A percentile compares a stretch with the other conserved stretches of the same genome.
phyloP scores from a whole-genome alignment of 495 filamentous ascomycete species.

The Acidomyces sp. region DNA sequence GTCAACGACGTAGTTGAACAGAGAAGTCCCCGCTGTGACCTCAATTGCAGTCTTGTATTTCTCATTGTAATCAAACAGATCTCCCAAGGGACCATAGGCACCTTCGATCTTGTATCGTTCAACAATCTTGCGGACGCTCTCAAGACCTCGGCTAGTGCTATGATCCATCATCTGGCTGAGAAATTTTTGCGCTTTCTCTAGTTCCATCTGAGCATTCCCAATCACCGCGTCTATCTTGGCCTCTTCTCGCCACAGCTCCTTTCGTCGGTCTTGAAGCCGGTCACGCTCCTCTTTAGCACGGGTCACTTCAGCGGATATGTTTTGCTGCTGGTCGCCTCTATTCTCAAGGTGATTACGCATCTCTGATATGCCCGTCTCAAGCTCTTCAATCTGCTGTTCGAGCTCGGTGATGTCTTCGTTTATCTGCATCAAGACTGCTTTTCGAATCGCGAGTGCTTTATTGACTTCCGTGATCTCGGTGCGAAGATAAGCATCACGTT shows the following conservation, averaged over 20 bases:
- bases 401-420: constrained; percentile 72
- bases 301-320: constrained; percentile 57
- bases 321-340: constrained; percentile 57
- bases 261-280: constrained; percentile 71
- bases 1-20: constrained; percentile 96
- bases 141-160: constrained; percentile 69
- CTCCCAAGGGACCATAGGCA: constrained; percentile 85
- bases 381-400: constrained; percentile 51
- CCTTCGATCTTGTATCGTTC: constrained; percentile 62
- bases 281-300: constrained; percentile 70
- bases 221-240: constrained; percentile 68
- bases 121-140: constrained; percentile 67
- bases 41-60: constrained; percentile 81
- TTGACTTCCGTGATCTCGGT: constrained; percentile 73
- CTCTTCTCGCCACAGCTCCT: constrained; percentile 82
- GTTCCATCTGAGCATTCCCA: constrained; percentile 57
- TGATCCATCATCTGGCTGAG: constrained; percentile 81
- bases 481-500: constrained; percentile 73
- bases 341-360: constrained; percentile 65
- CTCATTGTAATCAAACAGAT: constrained; percentile 76
- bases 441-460: constrained; percentile 58
- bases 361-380: constrained; percentile 59
- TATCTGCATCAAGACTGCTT: constrained; percentile 67
- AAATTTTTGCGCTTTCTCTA: constrained; percentile 58
- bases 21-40: constrained; percentile 76